Base-by-base conservation (phyloP, 2,329 filamentous ascomycete genomes). In the Aspergillus sp. region DNA sequence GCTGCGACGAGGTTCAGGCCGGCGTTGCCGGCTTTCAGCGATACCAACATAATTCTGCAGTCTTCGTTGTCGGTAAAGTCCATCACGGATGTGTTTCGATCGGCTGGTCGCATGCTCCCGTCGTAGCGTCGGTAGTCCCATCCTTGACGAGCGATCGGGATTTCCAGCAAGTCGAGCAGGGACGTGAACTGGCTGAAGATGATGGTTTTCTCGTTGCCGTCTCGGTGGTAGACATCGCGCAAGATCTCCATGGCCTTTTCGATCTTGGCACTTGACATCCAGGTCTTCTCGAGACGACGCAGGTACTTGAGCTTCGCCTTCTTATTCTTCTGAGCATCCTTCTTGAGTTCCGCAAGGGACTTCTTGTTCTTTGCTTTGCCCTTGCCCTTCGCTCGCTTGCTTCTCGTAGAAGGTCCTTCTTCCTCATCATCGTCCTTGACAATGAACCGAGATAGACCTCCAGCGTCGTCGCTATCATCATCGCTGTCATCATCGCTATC, bases 1-100 rank as follows among this genome's bases (percentile, higher is more conserved):
- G 92, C 93, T 17, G 87, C 86, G 41, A 90, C 91, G 21, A 97
- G 83, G 70, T 97, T 97, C 49, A 97, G 84, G 1, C 93, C 93
- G 0, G 92, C 88, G 68, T 94, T 94, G 36, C 91, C 91, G 1
- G 91, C 91, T 69, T 91, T 91, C 52, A 94, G 81, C 1, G 89
- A 92, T 2, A 93, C 85, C 3, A 95, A 82, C 84, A 95, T 90
- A 71, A 94, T 82, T 63, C 84, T 87, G 70, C 84, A 82, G 45
- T 83, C 73, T 0, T 82, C 78, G 5, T 85, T 78, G 47, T 89
- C 85, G 43, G 84, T 85, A 74, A 95, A 94, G 17, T 85, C 83
- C 38, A 85, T 77, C 7, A 92, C 87, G 1, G 89, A 85, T 32
- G 87, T 80, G 61, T 89, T 88, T 51, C 91, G 88, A 52, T 86